These are phyloP conservation scores for Pseudogymnoascus sp. DNA, from an alignment of 2,329 filamentous ascomycete species.

Conservation along the genomic window DNA sequence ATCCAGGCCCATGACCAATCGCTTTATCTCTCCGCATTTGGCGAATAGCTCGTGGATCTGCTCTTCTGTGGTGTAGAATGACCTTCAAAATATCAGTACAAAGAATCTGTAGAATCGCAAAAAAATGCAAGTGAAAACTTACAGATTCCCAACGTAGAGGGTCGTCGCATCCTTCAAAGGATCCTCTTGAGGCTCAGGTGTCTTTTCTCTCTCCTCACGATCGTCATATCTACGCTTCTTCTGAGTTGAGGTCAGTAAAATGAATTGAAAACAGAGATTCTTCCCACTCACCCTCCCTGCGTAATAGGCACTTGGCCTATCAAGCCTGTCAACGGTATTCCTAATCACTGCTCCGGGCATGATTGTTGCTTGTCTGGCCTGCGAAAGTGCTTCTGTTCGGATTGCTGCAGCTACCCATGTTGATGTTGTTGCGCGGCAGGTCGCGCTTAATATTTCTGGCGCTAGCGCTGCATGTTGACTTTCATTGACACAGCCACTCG, in stretches of 20 bases:
- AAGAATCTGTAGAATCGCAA: constrained; percentile 1
- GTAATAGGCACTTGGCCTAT: constrained; percentile 93
- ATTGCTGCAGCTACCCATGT: constrained; percentile 3
- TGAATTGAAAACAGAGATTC: constrained; percentile 11
- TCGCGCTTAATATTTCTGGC: constrained; percentile 11
- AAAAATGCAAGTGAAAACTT: constrained; percentile 29
- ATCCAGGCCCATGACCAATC: constrained; percentile 94
- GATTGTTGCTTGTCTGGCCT: constrained; percentile 14
- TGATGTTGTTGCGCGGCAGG: neutral
- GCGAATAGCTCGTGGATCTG: constrained; percentile 96
- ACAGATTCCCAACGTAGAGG: constrained; percentile 95
- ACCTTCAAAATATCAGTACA: constrained; percentile 40
- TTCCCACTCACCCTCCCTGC: constrained; percentile 57
- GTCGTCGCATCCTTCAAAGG: constrained; percentile 82
- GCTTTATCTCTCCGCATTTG: constrained; percentile 97
- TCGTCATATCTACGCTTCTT: constrained; percentile 48
- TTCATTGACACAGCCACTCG: neutral
- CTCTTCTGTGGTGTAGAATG: constrained; percentile 97
- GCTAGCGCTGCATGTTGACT: constrained; percentile 9
- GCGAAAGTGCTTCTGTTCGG: constrained; percentile 6
- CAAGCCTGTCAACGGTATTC: constrained; percentile 81
- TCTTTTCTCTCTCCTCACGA: constrained; percentile 36
- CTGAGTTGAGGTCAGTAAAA: constrained; percentile 34
- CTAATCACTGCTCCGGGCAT: constrained; percentile 31
- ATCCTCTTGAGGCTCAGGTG: constrained; percentile 52